Evolutionary conservation across 305 asterid genomes (phyloP), one percentile per base, ranked within the genome.

Genomic region (Solanum hybrid): DNA sequence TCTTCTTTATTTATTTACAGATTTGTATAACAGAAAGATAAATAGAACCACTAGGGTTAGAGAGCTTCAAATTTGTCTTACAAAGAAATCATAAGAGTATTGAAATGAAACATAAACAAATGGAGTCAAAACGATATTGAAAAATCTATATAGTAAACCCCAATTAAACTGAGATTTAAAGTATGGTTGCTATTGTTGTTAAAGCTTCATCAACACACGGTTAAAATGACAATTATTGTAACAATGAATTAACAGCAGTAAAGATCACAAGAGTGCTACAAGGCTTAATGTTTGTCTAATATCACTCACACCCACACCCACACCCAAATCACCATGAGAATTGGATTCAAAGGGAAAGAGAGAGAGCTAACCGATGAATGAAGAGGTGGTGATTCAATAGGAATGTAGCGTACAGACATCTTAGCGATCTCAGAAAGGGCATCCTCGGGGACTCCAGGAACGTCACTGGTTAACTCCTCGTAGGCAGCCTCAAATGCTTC

Each of bases 401-500:
- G 90, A 83, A 95, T 91, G 92, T 93, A 93, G 84, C 91, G 95
- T 72, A 90, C 92, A 4, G 98, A 96, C 98, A 96, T 94, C 92
- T 91, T 93, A 39, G 97, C 98, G 76, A 96, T 96, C 96, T 95
- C 98, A 26, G 94, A 90, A 84, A 96, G 88, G 34, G 98, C 96
- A 26, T 90, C 93, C 87, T 94, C 96, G 70, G 93, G 93, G 38
- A 94, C 96, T 82, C 94, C 93, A 76, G 94, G 89, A 38, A 89
- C 93, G 27, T 94, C 98, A 88, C 95, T 94, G 78, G 94, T 91
- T 94, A 96, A 93, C 79, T 92, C 94, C 92, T 95, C 97, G 32
- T 93, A 95, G 17, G 98, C 98, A 39, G 98, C 96, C 88, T 94
- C 96, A 85, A 96, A 95, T 4, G 98, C 97, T 87, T 95, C 95